Evolutionary conservation across 2,329 filamentous ascomycete species (phyloP).

Genomic region (Hymenoscyphus scutula): DNA sequence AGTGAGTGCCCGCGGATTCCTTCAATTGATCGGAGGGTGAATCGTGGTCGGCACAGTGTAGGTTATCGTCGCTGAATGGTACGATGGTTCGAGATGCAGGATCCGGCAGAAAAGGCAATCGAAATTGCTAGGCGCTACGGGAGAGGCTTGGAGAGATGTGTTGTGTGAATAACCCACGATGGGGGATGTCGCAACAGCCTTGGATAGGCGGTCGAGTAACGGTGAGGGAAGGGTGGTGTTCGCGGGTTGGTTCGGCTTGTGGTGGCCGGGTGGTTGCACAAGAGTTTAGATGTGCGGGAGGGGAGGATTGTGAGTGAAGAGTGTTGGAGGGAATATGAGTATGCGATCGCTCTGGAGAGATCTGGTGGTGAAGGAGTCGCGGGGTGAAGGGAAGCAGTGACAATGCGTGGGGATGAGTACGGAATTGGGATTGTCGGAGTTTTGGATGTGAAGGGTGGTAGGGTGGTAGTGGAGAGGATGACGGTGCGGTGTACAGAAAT

Average conservation of each 20-base stretch:
- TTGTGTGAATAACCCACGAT: slow-evolving; percentile 25
- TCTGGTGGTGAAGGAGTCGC: background rate
- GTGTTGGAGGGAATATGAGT: slow-evolving; percentile 16
- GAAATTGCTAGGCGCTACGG: slow-evolving; percentile 7
- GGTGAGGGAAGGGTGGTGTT: slow-evolving; percentile 19
- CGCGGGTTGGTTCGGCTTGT: slow-evolving; percentile 29
- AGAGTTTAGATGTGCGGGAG: slow-evolving; percentile 20
- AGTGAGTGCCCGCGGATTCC: slow-evolving; percentile 19
- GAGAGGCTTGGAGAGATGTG: slow-evolving; percentile 19
- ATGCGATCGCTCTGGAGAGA: slow-evolving; percentile 14
- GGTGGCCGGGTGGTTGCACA: slow-evolving; percentile 27
- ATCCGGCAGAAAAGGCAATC: slow-evolving; percentile 16
- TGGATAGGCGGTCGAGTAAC: slow-evolving; percentile 30
- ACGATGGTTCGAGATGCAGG: slow-evolving; percentile 16
- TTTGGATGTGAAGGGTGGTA: slow-evolving; percentile 1
- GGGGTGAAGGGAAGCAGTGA: background rate
- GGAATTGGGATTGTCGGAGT: slow-evolving; percentile 5
- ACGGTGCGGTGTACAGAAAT: background rate
- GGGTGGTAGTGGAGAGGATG: background rate
- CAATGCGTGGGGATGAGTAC: slow-evolving; percentile 2
- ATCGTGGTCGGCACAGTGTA: slow-evolving; percentile 16
- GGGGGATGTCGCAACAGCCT: slow-evolving; percentile 27
- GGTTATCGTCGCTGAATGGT: slow-evolving; percentile 17
- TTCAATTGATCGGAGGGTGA: slow-evolving; percentile 20
- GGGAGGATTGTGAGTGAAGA: slow-evolving; percentile 13